phyloP scores from a whole-genome alignment of 441 rosid genomes.

The Populus hybrid region DNA sequence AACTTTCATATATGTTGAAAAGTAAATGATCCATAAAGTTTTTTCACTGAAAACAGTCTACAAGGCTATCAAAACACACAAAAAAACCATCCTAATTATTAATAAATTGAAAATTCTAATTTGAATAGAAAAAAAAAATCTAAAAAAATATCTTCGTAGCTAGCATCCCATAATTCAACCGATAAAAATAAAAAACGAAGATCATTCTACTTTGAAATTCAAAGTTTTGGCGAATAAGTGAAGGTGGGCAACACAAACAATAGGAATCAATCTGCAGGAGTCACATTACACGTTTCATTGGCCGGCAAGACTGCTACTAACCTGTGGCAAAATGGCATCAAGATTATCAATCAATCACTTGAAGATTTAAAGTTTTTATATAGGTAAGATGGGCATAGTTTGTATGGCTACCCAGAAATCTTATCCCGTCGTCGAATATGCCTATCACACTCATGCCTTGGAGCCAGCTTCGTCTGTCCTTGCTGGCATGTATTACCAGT shows the following conservation, averaged over 20 bases:
- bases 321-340: slow-evolving; percentile 1
- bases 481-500: slow-evolving; percentile 19
- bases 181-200: no score
- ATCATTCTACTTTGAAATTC: no score
- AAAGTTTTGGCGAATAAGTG: background rate
- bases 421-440: slow-evolving; percentile 22
- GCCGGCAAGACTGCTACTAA: background rate
- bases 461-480: slow-evolving; percentile 18
- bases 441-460: slow-evolving; percentile 8
- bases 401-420: background rate
- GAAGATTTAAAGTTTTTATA: background rate
- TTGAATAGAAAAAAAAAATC: no score
- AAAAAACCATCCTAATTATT: no score
- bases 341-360: slow-evolving; percentile 5
- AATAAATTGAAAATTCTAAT: no score
- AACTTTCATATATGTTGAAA: background rate
- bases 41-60: background rate
- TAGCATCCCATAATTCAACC: no score
- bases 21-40: background rate
- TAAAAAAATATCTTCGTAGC: no score
- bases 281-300: background rate
- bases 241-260: background rate
- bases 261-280: slow-evolving; percentile 8
- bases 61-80: background rate
- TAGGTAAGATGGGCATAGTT: background rate